Evolutionary conservation across 306 rosid genomes (phyloP), one percentile per base, ranked within the genome.

Genomic region (Luffa aegyptiaca): DNA sequence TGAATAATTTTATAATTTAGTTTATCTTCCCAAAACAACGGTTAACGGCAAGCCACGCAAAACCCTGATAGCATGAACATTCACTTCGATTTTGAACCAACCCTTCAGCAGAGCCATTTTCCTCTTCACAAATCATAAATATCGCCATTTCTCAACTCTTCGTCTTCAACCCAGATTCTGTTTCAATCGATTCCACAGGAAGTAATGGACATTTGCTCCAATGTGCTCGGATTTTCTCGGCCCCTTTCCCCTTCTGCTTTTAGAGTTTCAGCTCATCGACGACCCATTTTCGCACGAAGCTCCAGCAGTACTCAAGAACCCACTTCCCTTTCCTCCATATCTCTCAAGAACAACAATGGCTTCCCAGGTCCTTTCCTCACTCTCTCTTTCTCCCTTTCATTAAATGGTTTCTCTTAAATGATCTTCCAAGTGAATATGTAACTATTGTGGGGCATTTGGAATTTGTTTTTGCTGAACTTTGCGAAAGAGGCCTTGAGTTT

Each of bases 221-320:
- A 59, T 55, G 11, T 74, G 20, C 63, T 80, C n/a, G 73, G 68
- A 66, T 78, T 85, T 42, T 73, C 42, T 52, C 65, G 18, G 5
- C 80, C 85, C 55, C 51, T 46, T 39, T 39, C 75, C 52, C 11
- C 37, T 8, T 73, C 70, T 65, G 58, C 80, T 45, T 55, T 71
- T 37, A 79, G 62, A 49, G 59, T 46, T 83, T 65, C 79, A 51
- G 65, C 80, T 12, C 17, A 64, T 49, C 83, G 86, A 26, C 87
- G 78, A 53, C 51, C 81, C 13, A 37, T 84, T 81, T 70, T 82
- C 80, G 90, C 85, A 56, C 88, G 81, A 79, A 89, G 39, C 71
- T 87, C 87, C 66, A 82, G 77, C 53, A 78, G 57, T 73, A 49
- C 79, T 69, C 88, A 82, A 68, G 71, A 78, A 35, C 68, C 86